Conservation (phyloP, 805 yeast species). For the Barnettozyma pratensis region DNA sequence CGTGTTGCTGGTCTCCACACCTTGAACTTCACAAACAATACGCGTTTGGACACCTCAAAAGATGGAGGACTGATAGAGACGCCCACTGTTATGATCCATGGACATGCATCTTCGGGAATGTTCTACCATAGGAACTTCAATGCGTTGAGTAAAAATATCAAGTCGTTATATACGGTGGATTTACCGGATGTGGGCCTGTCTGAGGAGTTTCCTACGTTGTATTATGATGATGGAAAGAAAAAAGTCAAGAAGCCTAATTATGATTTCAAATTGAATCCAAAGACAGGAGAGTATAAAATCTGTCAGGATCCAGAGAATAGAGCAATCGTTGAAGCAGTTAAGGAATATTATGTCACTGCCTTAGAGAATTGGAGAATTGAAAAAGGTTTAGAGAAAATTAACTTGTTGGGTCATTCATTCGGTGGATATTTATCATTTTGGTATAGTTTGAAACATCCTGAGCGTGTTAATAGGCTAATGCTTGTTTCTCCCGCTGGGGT, state of each 20-base stretch:
- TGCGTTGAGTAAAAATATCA: constrained; percentile 38
- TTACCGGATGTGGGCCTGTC: constrained; percentile 70
- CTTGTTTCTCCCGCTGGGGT: constrained; percentile 77
- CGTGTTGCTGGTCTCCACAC: constrained; percentile 19
- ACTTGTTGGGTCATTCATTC: constrained; percentile 69
- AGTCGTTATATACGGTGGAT: constrained; percentile 65
- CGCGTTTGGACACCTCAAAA: not conserved
- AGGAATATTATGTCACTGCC: constrained; percentile 50
- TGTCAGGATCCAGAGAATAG: constrained; percentile 16
- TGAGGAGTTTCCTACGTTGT: constrained; percentile 17
- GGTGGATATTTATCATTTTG: constrained; percentile 72
- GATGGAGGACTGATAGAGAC: constrained; percentile 14
- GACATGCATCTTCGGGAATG: constrained; percentile 90
- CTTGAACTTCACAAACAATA: constrained; percentile 22
- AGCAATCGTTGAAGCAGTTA: constrained; percentile 35
- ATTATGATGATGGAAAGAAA: not conserved
- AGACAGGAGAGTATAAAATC: constrained; percentile 10
- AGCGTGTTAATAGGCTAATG: constrained; percentile 46
- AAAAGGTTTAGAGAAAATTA: constrained; percentile 47
- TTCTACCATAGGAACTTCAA: constrained; percentile 71
- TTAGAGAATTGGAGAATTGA: constrained; percentile 60
- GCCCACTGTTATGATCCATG: constrained; percentile 67
- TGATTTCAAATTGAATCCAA: constrained; percentile 4
- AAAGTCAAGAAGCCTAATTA: constrained; percentile 10
- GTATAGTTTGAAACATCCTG: constrained; percentile 56